Evolutionary conservation across 257 asterid genomes (phyloP), one percentile per base, ranked within the genome.

Genomic region (Lithospermum erythrorhizon): DNA sequence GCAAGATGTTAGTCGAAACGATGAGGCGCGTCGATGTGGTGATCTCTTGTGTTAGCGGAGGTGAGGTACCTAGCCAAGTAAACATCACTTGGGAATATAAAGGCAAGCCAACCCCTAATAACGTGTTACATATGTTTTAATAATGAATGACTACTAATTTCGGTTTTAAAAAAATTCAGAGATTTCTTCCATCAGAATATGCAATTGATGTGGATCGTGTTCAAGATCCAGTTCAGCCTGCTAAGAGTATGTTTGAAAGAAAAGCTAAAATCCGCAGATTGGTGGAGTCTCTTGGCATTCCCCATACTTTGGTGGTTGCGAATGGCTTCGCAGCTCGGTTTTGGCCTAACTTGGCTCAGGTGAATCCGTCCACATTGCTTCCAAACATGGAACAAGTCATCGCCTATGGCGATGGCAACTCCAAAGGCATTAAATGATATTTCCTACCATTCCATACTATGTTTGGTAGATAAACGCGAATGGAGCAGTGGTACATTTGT

Each of bases 181-280:
- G 77, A 45, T 72, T 72, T 35, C 5, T 72, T n/a, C 73, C 77
- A 1, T 67, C 77, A 3, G 77, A 67, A 53, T 67, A 67, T 30
- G 77, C 64, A 51, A 3, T 13, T 0, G 73, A 72, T 20, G 69
- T 67, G 21, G 73, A 72, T 54, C 62, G 59, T 8, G 53, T 23
- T 18, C 57, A 29, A 17, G 63, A 53, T 19, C 57, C 61, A 41
- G 59, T 72, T 6, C 73, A 59, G 59, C 70, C 63, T 3, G 77
- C 66, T 7, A 48, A 52, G 32, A 63, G 60, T 55, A 4, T 6
- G 9, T 54, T 52, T 6, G 35, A 6, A 9, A n/a, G n/a, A 20
- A 72, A 72, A 37, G 61, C 35, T 1, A 10, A 6, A 6, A 48
- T 72, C 16, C 73, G 77, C 3, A 67, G 73, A 57, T 21, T 10